Conservation (phyloP, 140 eudicot species). For the Bidens hawaiensis region DNA sequence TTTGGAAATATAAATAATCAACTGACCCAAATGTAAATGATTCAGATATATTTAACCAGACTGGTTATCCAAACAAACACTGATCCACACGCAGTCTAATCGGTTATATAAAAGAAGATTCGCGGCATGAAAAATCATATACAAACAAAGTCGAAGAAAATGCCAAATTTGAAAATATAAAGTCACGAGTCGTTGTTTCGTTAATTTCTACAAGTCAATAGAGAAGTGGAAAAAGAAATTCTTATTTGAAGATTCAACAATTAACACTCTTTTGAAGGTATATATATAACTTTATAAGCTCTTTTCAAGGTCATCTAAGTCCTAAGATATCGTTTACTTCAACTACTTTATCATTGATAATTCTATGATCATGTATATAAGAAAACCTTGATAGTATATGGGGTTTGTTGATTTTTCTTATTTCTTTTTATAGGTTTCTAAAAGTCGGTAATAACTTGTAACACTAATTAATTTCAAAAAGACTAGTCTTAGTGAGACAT, state of each 20-base stretch:
- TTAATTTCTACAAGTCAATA: slow-evolving; percentile 12
- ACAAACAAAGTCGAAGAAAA: slow-evolving; percentile 11
- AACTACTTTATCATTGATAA: background rate
- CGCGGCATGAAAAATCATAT: background rate
- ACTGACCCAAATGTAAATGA: too few species aligned
- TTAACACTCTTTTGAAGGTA: too few species aligned
- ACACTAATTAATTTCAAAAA: background rate
- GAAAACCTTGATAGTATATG: too few species aligned
- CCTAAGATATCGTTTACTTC: background rate
- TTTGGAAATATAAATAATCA: too few species aligned
- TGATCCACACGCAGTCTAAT: too few species aligned
- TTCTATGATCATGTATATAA: too few species aligned
- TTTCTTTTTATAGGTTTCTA: background rate
- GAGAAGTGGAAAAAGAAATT: background rate
- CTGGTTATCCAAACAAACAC: too few species aligned
- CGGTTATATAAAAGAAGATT: too few species aligned
- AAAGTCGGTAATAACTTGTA: background rate
- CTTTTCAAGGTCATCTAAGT: background rate
- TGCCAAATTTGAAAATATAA: slow-evolving; percentile 5
- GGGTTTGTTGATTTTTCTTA: background rate
- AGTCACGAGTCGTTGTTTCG: slow-evolving; percentile 24
- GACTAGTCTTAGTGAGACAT: background rate
- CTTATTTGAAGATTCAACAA: background rate
- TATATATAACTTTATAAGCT: background rate
- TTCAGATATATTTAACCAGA: too few species aligned